Percentiles rank a stretch among this genome's conserved stretches.
Evolutionary conservation across 2,329 filamentous ascomycete genomes (phyloP).

Genomic region (Fusarium caatingaense): DNA sequence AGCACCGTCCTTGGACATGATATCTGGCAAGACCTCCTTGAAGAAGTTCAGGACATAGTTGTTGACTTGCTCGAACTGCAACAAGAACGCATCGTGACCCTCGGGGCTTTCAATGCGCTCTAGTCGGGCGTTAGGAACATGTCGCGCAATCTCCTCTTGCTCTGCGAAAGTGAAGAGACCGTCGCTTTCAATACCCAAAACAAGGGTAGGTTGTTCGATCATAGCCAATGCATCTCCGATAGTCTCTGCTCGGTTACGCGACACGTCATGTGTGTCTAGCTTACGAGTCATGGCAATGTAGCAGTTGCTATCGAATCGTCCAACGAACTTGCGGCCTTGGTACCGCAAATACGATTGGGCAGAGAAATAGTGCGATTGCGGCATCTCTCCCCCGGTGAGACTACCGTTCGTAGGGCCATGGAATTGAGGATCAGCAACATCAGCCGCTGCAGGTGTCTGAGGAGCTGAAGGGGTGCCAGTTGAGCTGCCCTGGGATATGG

Average conservation of each 20-base stretch:
- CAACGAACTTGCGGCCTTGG: conserved; percentile 96
- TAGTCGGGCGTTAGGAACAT: conserved; percentile 80
- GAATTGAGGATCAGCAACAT: conserved; percentile 71
- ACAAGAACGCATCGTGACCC: conserved; percentile 93
- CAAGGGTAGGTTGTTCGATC: conserved; percentile 89
- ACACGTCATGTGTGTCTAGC: conserved; percentile 96
- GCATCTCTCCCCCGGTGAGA: conserved; percentile 63
- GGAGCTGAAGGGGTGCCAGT: conserved; percentile 46
- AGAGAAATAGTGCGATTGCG: conserved; percentile 90
- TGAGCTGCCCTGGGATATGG: conserved; percentile 61
- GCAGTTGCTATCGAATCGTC: conserved; percentile 97
- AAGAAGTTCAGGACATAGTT: conserved; percentile 86
- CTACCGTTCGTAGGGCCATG: conserved; percentile 68
- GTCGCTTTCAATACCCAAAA: conserved; percentile 94
- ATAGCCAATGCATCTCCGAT: conserved; percentile 80
- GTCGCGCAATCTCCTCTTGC: conserved; percentile 88
- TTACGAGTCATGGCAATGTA: conserved; percentile 99
- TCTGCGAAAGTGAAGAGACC: conserved; percentile 97
- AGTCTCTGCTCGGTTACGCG: conserved; percentile 75
- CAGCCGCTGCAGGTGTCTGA: conserved; percentile 42
- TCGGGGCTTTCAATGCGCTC: conserved; percentile 93
- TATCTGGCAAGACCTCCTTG: conserved; percentile 83
- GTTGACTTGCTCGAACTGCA: conserved; percentile 99
- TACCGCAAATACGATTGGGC: conserved; percentile 98
- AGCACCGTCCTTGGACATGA: conserved; percentile 76